phyloP scores from a whole-genome alignment of 1,284 basidiomycete genomes.

The Phlebopus sp. region DNA sequence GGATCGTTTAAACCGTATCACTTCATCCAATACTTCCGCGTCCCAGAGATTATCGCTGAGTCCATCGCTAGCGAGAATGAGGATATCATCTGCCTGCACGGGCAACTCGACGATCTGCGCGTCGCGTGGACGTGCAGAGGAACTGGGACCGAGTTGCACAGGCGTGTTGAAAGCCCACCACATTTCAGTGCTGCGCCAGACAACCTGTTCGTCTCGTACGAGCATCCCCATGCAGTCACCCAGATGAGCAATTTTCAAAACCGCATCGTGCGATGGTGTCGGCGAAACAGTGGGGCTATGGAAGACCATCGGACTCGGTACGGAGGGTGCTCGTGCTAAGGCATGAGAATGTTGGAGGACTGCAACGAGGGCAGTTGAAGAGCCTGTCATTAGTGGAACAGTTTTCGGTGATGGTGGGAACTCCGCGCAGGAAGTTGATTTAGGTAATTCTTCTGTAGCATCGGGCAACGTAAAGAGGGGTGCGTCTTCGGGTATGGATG shows the following conservation, averaged over 20 bases:
- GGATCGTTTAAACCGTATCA: constrained; percentile 61
- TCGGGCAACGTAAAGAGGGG: constrained; percentile 3
- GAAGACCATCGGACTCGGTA: constrained; percentile 25
- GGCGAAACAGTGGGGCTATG: constrained; percentile 11
- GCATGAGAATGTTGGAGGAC: constrained; percentile 52
- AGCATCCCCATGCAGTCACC: constrained; percentile 92
- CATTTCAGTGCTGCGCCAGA: constrained; percentile 92
- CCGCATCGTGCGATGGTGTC: constrained; percentile 48
- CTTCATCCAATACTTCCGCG: constrained; percentile 89
- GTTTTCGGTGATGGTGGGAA: constrained; percentile 18
- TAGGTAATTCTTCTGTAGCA: not conserved
- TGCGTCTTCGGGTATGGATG: constrained; percentile 28
- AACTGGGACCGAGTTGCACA: constrained; percentile 81
- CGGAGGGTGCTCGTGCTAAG: constrained; percentile 15
- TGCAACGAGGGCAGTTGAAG: constrained; percentile 66
- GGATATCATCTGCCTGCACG: constrained; percentile 83
- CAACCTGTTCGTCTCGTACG: constrained; percentile 73
- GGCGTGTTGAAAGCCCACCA: constrained; percentile 96
- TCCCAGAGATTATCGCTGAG: constrained; percentile 95
- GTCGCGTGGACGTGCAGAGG: constrained; percentile 66
- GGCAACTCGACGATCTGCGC: constrained; percentile 75
- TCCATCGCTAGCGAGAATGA: constrained; percentile 89
- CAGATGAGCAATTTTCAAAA: constrained; percentile 86
- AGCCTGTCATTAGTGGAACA: constrained; percentile 55
- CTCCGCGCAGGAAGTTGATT: constrained; percentile 7